phyloP scores from a whole-genome alignment of 495 filamentous ascomycete species.

The Apodospora peruviana region DNA sequence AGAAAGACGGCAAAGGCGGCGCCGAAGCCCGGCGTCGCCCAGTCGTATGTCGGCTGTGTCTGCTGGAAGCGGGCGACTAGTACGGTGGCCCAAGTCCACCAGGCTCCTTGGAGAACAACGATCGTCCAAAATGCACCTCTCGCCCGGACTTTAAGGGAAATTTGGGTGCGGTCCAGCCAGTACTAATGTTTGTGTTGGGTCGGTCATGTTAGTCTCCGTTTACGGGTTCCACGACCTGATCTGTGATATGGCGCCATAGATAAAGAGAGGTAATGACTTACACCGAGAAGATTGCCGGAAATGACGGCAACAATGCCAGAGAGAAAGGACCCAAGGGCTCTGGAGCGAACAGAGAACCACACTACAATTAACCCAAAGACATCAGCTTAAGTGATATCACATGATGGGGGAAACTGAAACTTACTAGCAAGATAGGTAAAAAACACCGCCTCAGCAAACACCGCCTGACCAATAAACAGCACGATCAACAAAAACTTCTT shows the following conservation, averaged over 20 bases:
- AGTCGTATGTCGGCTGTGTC: conserved; percentile 51
- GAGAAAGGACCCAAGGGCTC: conserved; percentile 58
- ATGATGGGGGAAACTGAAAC: too few relatives aligned
- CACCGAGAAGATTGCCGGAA: conserved; percentile 50
- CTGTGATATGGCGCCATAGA: too few relatives aligned
- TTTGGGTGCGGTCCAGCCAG: conserved; percentile 46
- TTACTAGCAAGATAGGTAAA: conserved; percentile 50
- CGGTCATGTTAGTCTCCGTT: neutral
- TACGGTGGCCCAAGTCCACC: conserved; percentile 59
- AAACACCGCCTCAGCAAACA: conserved; percentile 57
- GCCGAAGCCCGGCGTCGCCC: conserved; percentile 51
- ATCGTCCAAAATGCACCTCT: conserved; percentile 38
- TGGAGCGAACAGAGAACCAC: conserved; percentile 58
- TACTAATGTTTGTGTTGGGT: conserved; percentile 8
- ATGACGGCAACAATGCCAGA: conserved; percentile 55
- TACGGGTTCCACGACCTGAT: too few relatives aligned
- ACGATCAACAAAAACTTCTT: conserved; percentile 52
- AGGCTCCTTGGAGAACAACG: conserved; percentile 48
- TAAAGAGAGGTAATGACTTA: too few relatives aligned
- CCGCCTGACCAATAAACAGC: conserved; percentile 55
- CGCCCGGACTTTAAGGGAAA: conserved; percentile 44
- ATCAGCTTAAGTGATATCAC: too few relatives aligned
- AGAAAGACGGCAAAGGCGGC: conserved; percentile 53
- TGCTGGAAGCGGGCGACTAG: conserved; percentile 47
- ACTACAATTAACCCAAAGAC: too few relatives aligned